Evolutionary conservation across 192 early-diverging fungal species (phyloP).

Genomic region (Thoreauomyces humboldtii): DNA sequence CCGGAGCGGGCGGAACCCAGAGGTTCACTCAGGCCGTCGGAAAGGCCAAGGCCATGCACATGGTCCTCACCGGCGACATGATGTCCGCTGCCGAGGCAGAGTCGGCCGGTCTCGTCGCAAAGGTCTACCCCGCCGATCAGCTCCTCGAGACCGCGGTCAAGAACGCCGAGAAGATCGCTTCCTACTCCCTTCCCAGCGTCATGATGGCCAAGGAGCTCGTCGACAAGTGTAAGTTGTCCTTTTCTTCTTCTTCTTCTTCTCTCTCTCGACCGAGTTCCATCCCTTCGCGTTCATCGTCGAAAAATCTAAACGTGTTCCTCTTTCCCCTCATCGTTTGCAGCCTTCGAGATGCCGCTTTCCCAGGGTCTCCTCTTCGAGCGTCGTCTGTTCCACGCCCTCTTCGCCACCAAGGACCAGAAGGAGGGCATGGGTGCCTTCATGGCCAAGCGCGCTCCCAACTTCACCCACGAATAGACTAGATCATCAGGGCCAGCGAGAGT

Average conservation of each 20-base stretch:
- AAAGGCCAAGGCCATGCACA: slow-evolving; percentile 98
- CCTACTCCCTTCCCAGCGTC: slow-evolving; percentile 77
- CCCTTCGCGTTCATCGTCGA: too few relatives aligned
- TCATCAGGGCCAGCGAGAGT: neutral
- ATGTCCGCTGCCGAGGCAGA: slow-evolving; percentile 83
- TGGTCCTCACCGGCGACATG: slow-evolving; percentile 87
- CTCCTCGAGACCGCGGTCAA: slow-evolving; percentile 87
- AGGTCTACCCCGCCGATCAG: slow-evolving; percentile 80
- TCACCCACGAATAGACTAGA: slow-evolving; percentile 71
- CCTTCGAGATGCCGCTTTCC: slow-evolving; percentile 81
- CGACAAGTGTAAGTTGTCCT: slow-evolving; percentile 67
- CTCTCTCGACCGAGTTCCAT: too few relatives aligned
- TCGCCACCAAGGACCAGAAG: slow-evolving; percentile 90
- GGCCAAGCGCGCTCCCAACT: slow-evolving; percentile 87
- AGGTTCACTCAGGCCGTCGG: slow-evolving; percentile 86
- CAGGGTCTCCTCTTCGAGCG: slow-evolving; percentile 91
- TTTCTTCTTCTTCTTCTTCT: too few relatives aligned
- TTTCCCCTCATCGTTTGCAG: too few relatives aligned
- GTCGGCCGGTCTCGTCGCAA: slow-evolving; percentile 79
- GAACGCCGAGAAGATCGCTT: slow-evolving; percentile 83
- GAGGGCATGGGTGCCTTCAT: slow-evolving; percentile 96
- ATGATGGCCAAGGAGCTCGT: slow-evolving; percentile 97
- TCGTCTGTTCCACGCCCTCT: slow-evolving; percentile 87
- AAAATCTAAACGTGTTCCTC: too few relatives aligned
- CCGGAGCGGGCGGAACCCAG: slow-evolving; percentile 69